Evolutionary conservation across 805 yeast species (phyloP), one percentile per base, ranked within the genome.

Genomic region (Ascoidea rubescens): DNA sequence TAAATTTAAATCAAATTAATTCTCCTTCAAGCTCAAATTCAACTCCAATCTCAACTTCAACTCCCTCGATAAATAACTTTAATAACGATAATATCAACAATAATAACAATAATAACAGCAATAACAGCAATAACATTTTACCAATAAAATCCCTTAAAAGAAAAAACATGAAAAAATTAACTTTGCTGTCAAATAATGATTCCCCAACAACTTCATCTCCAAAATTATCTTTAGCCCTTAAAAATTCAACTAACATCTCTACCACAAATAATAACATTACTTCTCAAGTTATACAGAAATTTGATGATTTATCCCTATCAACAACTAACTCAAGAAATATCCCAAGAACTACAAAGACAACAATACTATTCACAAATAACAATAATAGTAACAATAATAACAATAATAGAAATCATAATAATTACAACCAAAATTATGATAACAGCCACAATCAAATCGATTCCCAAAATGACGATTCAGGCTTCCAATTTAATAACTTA

Each of bases 401-500:
- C 10, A 33, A 37, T 14, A 37, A 14, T 37, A 10, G 14, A 10
- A 8, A 37, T 37, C 4, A 2, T 37, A 37, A 37, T 37, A 37
- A 37, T 37, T 14, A 37, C 14, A 37, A 14, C 14, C 43, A 37
- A 10, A 10, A 8, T 37, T 14, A 37, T 37, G 14, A 37, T 4
- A 10, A 8, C 8, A 4, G 14, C 14, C 14, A 8, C 14, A 37
- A 37, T 37, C 14, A 8, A 37, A 37, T 37, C 43, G 14, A 37
- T 14, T 8, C 8, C 43, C 43, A 8, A 10, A 37, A 37, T 28
- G 46, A 33, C 8, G 46, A 46, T 28, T 53, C 48, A 14, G 53
- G 52, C n/a, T 55, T 55, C 44, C 17, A 46, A 44, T 46, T 55
- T 14, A 55, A 54, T 45, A 72, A 74, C 50, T 70, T 81, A 48